Evolutionary conservation across 768 basidiomycete genomes (phyloP).

Genomic region (Daedaleopsis nitida): DNA sequence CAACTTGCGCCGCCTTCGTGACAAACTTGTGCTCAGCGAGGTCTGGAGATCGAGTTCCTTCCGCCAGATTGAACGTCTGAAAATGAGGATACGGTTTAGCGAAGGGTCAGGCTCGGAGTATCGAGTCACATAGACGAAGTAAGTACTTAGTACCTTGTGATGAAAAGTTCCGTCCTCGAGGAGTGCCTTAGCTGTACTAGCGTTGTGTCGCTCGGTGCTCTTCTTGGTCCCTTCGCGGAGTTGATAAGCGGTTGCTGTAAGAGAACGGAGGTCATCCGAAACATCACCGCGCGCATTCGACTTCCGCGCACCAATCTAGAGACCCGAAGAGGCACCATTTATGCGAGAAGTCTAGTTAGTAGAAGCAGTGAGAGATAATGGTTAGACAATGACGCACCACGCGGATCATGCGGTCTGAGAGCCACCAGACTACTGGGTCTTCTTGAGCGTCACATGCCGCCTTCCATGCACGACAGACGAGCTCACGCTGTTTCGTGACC

Average conservation of each 20-base stretch:
- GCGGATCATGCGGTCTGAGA: background rate
- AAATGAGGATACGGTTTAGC: background rate
- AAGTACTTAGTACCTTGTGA: background rate
- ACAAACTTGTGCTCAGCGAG: background rate
- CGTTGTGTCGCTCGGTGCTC: background rate
- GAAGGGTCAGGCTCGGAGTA: too few species aligned
- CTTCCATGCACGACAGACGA: background rate
- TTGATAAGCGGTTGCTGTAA: background rate
- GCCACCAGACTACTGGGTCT: background rate
- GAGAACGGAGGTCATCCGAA: background rate
- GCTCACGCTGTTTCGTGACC: background rate
- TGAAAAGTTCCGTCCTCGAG: background rate
- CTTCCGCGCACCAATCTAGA: too few species aligned
- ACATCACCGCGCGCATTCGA: background rate
- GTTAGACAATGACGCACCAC: background rate
- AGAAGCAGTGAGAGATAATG: too few species aligned
- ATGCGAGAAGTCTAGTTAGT: too few species aligned
- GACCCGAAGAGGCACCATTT: too few species aligned
- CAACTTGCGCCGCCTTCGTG: background rate
- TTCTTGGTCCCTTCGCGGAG: background rate
- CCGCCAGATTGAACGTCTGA: background rate
- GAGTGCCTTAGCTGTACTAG: background rate
- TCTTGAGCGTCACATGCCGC: background rate
- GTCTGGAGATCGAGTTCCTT: background rate
- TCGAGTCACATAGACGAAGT: too few species aligned